Percentiles rank a stretch among this genome's conserved stretches.
Conservation (phyloP, 495 filamentous ascomycete genomes). For the Hypoxylon crocopeplum region DNA sequence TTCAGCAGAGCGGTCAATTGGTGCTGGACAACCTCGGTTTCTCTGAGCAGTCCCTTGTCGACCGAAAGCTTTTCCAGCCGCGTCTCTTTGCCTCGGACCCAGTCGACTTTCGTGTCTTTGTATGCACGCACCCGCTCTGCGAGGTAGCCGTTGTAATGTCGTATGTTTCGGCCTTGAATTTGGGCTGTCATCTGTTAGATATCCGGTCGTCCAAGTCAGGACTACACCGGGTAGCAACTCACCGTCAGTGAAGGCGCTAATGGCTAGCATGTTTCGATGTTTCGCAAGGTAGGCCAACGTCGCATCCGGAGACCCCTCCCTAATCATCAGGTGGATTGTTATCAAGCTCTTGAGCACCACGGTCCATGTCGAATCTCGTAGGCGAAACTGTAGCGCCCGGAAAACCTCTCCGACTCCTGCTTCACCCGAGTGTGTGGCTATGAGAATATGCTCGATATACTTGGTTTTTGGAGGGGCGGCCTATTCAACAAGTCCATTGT, state of each 20-base stretch:
- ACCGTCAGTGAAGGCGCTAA: constrained; percentile 94
- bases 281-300: constrained; percentile 86
- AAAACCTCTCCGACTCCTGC: constrained; percentile 97
- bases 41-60: constrained; percentile 90
- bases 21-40: constrained; percentile 89
- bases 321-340: constrained; percentile 95
- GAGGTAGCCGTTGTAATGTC: constrained; percentile 88
- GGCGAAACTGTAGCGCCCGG: constrained; percentile 81
- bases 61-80: constrained; percentile 85
- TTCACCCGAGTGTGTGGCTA: constrained; percentile 94
- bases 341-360: constrained; percentile 95
- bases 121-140: constrained; percentile 82
- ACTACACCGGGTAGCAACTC: constrained; percentile 44
- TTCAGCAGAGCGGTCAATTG: constrained; percentile 85
- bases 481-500: constrained; percentile 52
- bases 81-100: constrained; percentile 82
- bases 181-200: constrained; percentile 65
- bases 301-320: constrained; percentile 89
- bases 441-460: constrained; percentile 97
- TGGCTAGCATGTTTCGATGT: constrained; percentile 81
- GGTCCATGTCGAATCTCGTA: constrained; percentile 98
- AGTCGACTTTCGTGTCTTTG: constrained; percentile 84
- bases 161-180: constrained; percentile 93
- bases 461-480: constrained; percentile 98
- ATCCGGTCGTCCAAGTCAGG: constrained; percentile 5